Conservation (phyloP, 2,329 filamentous ascomycete genomes). For the Trichoderma sp. region DNA sequence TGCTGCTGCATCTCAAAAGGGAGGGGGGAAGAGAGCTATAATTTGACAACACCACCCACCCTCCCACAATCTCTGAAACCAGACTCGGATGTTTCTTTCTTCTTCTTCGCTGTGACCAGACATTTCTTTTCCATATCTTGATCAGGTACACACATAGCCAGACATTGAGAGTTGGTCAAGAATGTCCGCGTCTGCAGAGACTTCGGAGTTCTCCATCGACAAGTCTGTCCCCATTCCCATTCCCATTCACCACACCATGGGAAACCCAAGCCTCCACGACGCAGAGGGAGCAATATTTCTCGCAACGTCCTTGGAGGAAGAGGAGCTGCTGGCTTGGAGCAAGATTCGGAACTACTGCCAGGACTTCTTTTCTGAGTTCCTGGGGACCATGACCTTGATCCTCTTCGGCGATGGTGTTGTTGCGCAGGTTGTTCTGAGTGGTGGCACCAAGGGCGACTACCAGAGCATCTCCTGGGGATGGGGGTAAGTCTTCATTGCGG, state of each 20-base stretch:
- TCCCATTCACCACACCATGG: conserved; percentile 36
- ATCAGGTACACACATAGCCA: not conserved
- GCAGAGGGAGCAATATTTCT: conserved; percentile 10
- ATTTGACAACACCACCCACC: conserved; percentile 22
- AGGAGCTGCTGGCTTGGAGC: conserved; percentile 50
- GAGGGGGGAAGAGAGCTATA: conserved; percentile 12
- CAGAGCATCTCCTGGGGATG: conserved; percentile 55
- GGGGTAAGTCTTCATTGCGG: conserved; percentile 44
- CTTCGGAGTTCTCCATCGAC: conserved; percentile 41
- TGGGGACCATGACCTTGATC: conserved; percentile 68
- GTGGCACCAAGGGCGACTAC: conserved; percentile 50
- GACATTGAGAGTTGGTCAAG: not conserved
- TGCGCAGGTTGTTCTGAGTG: conserved; percentile 66
- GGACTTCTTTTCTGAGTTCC: conserved; percentile 68
- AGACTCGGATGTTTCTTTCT: not conserved
- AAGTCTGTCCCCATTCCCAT: conserved; percentile 37
- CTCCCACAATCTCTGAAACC: not conserved
- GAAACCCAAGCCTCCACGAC: conserved; percentile 1
- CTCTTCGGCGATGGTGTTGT: conserved; percentile 73
- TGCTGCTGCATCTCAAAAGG: not conserved
- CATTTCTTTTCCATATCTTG: too few species aligned
- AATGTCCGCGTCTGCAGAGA: conserved; percentile 40
- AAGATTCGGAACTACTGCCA: conserved; percentile 53
- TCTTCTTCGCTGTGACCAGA: too few species aligned
- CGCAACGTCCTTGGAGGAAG: conserved; percentile 27